phyloP scores from a whole-genome alignment of 2,329 filamentous ascomycete genomes.

The Penicillium verrucosum region DNA sequence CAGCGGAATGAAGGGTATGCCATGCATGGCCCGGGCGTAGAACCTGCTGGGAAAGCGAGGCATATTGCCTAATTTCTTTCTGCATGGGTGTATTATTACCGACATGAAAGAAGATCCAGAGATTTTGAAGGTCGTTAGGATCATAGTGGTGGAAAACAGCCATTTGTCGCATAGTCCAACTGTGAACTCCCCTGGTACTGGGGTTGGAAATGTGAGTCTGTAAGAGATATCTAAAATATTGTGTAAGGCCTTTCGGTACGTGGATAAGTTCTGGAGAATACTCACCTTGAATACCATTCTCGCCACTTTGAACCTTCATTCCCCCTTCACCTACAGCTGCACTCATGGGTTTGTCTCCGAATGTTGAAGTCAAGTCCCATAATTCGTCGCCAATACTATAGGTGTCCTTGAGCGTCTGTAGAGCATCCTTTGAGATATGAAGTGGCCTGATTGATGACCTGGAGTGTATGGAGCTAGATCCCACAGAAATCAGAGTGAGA shows the following conservation, averaged over 20 bases:
- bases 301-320: constrained; percentile 12
- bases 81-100: background rate
- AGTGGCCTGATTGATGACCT: constrained; percentile 12
- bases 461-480: background rate
- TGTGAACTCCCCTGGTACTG: background rate
- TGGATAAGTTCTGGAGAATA: background rate
- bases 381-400: constrained; percentile 14
- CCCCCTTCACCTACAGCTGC: constrained; percentile 18
- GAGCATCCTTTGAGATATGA: constrained; percentile 12
- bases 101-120: constrained; percentile 21
- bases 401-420: constrained; percentile 8
- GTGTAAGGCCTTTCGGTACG: background rate
- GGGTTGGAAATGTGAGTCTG: constrained; percentile 6
- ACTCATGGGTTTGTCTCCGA: constrained; percentile 21
- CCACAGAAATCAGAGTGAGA: background rate
- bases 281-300: constrained; percentile 8
- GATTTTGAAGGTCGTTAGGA: constrained; percentile 4
- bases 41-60: background rate
- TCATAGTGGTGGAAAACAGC: constrained; percentile 17
- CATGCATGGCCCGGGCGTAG: background rate
- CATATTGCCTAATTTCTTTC: background rate
- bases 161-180: constrained; percentile 19
- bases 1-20: background rate
- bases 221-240: constrained; percentile 12
- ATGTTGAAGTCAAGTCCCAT: constrained; percentile 14